Evolutionary conservation across 768 basidiomycete genomes (phyloP), one percentile per base, ranked within the genome.

Genomic region (Boletus pseudopeckii): DNA sequence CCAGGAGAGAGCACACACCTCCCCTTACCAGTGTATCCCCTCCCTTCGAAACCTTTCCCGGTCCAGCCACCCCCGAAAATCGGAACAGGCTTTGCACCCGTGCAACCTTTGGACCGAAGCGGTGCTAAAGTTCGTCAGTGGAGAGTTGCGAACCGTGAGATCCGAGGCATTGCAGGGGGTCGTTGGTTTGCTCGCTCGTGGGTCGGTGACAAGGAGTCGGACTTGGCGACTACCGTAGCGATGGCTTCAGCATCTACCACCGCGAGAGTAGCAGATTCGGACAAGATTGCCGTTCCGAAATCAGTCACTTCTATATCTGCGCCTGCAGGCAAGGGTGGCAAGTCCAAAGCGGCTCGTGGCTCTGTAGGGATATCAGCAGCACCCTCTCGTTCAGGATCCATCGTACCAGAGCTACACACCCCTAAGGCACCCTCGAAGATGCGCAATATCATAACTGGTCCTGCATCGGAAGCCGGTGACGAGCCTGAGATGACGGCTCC

Each of bases 191-290:
- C 83, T 7, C 80, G 79, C 32, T 72, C 86, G n/a, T 92, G 88
- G 88, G 86, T 89, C n/a, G 90, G 89, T 22, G 85, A 84, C 56
- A 90, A 88, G 67, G 87, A 90, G 47, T 89, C 87, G 10, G 80
- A 86, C 46, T 83, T 79, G 53, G 80, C 83, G 7, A 60, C 70
- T 24, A 68, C 72, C 26, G 49, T 69, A 20, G 70, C 72, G 20
- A 55, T 67, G 15, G 48, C 63, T 8, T 54, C 68, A 9, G 60
- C 70, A 14, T 22, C 64, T 4, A 54, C 65, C 24, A 68, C 64
- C 8, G 67, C 72, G 40, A 72, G 63, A 50, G 48, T 51, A 26
- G 56, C 60, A 20, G 71, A 72, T 15, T 54, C 54, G 18, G 69
- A 71, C 50, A 71, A 64, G 56, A 42, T 65, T 30, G 54, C 60